A percentile compares a stretch with the other conserved stretches of the same genome.
Conservation (phyloP, 768 basidiomycete genomes). For the Mycena polygramma region DNA sequence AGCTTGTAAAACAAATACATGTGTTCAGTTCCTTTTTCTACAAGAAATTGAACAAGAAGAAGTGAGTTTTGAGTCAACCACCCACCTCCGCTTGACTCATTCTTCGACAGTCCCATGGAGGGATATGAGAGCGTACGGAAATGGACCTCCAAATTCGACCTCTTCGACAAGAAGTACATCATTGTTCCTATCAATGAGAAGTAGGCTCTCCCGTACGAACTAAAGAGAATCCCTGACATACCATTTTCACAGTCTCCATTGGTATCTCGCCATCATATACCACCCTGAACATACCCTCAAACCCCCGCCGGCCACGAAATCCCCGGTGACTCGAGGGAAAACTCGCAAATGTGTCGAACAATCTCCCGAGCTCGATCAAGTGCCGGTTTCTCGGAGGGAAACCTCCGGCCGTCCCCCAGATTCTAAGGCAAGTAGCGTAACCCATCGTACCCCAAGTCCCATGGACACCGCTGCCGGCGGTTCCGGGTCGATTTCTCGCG, state of each 20-base stretch:
- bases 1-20: conserved; percentile 80
- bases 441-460: conserved; percentile 26
- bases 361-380: conserved; percentile 16
- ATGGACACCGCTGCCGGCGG: conserved; percentile 2
- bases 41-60: conserved; percentile 87
- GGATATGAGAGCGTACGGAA: conserved; percentile 90
- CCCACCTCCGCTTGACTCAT: conserved; percentile 16
- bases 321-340: conserved; percentile 36
- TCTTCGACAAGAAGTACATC: conserved; percentile 93
- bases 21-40: conserved; percentile 99
- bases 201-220: conserved; percentile 59
- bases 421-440: conserved; percentile 33
- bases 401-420: conserved; percentile 11
- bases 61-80: conserved; percentile 52
- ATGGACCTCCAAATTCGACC: conserved; percentile 91
- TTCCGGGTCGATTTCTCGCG: conserved; percentile 25
- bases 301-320: conserved; percentile 44
- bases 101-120: conserved; percentile 59
- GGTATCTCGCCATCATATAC: conserved; percentile 96
- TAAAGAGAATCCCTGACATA: not conserved
- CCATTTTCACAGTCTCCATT: conserved; percentile 77
- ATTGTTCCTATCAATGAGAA: conserved; percentile 98
- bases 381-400: not conserved
- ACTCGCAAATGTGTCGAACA: conserved; percentile 25
- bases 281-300: conserved; percentile 77